Evolutionary conservation across 1,139 yeast species (phyloP).

Genomic region (Scheffersomyces illinoinensis): DNA sequence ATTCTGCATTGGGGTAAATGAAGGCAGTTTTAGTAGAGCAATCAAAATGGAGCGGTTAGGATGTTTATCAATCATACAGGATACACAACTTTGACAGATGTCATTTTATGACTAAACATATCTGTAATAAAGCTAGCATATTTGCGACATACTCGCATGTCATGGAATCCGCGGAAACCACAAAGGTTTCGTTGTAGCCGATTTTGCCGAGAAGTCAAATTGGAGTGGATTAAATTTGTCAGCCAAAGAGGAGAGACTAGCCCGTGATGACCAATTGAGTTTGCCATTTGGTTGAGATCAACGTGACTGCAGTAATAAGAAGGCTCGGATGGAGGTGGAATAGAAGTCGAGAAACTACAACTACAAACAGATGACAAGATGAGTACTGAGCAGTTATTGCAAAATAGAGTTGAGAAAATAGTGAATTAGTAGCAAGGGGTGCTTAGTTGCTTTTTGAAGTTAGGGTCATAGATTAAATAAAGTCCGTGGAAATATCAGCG

Average conservation of each 20-base stretch:
- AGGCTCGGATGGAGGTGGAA: not conserved
- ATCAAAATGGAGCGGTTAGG: not conserved
- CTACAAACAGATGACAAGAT: not conserved
- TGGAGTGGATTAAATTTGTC: not conserved
- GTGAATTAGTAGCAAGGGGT: not conserved
- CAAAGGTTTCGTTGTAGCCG: not conserved
- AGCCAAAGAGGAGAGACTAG: not conserved
- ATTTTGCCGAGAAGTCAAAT: not conserved
- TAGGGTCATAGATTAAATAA: not conserved
- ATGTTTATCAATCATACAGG: not conserved
- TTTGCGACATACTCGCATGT: not conserved
- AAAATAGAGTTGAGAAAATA: not conserved
- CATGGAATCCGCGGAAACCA: not conserved
- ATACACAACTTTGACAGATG: not conserved
- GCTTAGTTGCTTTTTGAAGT: not conserved
- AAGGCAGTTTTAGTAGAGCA: too few relatives aligned
- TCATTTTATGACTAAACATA: not conserved
- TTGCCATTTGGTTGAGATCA: not conserved
- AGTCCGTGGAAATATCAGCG: not conserved
- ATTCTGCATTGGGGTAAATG: not conserved
- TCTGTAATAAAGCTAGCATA: not conserved
- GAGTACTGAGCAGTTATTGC: not conserved
- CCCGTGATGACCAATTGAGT: not conserved
- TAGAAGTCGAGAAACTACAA: not conserved
- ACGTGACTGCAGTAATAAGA: not conserved